These are phyloP conservation scores for Nakazawaea populi DNA, from an alignment of 805 yeast genomes.

Conservation along the genomic window DNA sequence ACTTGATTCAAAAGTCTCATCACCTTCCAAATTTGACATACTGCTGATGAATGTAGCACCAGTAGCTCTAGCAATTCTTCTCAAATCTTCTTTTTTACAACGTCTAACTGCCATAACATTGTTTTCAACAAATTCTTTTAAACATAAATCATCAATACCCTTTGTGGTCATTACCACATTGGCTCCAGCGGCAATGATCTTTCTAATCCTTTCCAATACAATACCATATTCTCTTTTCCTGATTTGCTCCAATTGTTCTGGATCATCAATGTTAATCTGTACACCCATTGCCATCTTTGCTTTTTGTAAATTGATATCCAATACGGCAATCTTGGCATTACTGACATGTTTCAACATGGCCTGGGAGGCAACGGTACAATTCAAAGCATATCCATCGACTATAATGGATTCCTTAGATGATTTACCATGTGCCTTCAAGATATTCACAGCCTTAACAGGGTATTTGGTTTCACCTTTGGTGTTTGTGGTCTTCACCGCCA, in stretches of 20 bases:
- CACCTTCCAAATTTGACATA: conserved; percentile 93
- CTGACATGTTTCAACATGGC: conserved; percentile 79
- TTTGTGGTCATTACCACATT: conserved; percentile 90
- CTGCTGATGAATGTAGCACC: conserved; percentile 89
- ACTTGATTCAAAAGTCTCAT: conserved; percentile 81
- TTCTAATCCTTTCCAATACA: conserved; percentile 73
- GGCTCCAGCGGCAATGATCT: conserved; percentile 83
- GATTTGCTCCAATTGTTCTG: conserved; percentile 92
- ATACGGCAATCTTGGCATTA: conserved; percentile 77
- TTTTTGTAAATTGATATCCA: conserved; percentile 91
- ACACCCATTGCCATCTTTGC: conserved; percentile 98
- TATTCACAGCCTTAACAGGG: conserved; percentile 96
- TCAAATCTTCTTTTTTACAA: conserved; percentile 92
- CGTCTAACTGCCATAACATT: conserved; percentile 95
- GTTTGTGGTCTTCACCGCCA: conserved; percentile 89
- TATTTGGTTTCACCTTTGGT: conserved; percentile 83
- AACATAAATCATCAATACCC: conserved; percentile 90
- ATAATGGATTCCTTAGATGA: conserved; percentile 81
- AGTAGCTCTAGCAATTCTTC: conserved; percentile 96
- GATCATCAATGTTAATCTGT: conserved; percentile 93
- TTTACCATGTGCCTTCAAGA: conserved; percentile 95
- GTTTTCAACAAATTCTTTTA: conserved; percentile 86
- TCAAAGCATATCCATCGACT: conserved; percentile 91
- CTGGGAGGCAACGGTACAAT: conserved; percentile 95
- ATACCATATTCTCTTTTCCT: conserved; percentile 86